Evolutionary conservation across 225 moss, liverwort and hornwort genomes (phyloP), one percentile per base, ranked within the genome.

Genomic region (Anthoceros angustus): DNA sequence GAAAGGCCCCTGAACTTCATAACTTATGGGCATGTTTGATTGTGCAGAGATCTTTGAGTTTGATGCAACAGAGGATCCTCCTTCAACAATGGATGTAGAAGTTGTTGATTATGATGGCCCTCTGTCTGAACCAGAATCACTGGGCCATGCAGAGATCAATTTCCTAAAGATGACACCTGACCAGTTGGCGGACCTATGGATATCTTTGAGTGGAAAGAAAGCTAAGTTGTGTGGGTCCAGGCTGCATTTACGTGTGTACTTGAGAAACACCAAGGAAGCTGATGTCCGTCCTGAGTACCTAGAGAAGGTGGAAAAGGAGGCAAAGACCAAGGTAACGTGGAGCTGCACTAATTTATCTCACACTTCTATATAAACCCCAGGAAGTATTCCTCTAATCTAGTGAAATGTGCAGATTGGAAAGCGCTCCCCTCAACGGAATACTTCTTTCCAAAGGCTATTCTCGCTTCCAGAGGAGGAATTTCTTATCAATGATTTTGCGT

Each of bases 81-180:
- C 93, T 12, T 82, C 86, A 41, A 86, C 80, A 55, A 69, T 94
- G 81, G 86, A 86, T 40, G 74, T 94, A 64, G 87, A 94, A 76
- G 86, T 86, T 20, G 87, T 88, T 41, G 84, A 94, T 70, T 94
- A 79, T 62, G 90, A 94, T 50, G 94, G 94, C 63, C 94, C 94
- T n/a, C 90, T 94, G 70, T 78, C 87, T 39, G 82, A 85, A 18
- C 87, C 90, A 40, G 90, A 90, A 73, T 90, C 83, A 39, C 72
- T 94, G 25, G 90, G 93, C 18, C 83, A 79, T 63, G 82, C 84
- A 4, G 77, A 77, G 61, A 72, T 94, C 24, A 90, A 85, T 66
- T 94, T 94, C 39, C 32, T 90, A 20, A 94, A 85, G 65, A 82
- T 71, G 64, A 88, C 71, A 64, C 70, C 87, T 72, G 73, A 65